Evolutionary conservation across 495 filamentous ascomycete genomes (phyloP).

Genomic region (Margaritispora aquatica): DNA sequence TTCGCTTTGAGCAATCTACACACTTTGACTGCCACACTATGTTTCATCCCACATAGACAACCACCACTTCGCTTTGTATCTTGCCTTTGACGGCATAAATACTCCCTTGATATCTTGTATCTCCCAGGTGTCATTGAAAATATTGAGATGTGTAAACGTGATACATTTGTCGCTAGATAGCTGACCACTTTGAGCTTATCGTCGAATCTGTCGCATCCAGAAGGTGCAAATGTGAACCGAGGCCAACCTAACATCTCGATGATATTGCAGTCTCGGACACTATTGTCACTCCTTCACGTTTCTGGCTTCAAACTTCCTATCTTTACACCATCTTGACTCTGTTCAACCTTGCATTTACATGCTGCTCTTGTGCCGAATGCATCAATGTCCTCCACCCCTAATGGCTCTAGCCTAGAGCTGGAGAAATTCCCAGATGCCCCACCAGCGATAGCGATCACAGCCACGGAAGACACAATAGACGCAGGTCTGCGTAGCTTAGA

Average conservation of each 20-base stretch:
- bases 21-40: too few relatives aligned
- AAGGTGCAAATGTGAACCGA: neutral
- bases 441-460: slow-evolving; percentile 19
- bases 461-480: slow-evolving; percentile 46
- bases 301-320: neutral
- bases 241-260: neutral
- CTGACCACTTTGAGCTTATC: neutral
- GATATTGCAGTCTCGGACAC: neutral
- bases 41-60: too few relatives aligned
- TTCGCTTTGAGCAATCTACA: too few relatives aligned
- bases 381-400: slow-evolving; percentile 22
- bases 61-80: too few relatives aligned
- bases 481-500: slow-evolving; percentile 67
- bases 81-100: too few relatives aligned
- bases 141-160: too few relatives aligned
- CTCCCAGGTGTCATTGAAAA: too few relatives aligned
- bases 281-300: slow-evolving; percentile 20
- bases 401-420: slow-evolving; percentile 24
- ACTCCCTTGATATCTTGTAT: too few relatives aligned
- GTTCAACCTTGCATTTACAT: slow-evolving; percentile 4
- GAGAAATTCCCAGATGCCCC: slow-evolving; percentile 25
- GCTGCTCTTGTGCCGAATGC: slow-evolving; percentile 20
- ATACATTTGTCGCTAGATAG: neutral
- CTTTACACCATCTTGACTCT: neutral
- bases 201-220: neutral